Base-by-base conservation (phyloP, 495 filamentous ascomycete species). In the Podospora pseudocomata region DNA sequence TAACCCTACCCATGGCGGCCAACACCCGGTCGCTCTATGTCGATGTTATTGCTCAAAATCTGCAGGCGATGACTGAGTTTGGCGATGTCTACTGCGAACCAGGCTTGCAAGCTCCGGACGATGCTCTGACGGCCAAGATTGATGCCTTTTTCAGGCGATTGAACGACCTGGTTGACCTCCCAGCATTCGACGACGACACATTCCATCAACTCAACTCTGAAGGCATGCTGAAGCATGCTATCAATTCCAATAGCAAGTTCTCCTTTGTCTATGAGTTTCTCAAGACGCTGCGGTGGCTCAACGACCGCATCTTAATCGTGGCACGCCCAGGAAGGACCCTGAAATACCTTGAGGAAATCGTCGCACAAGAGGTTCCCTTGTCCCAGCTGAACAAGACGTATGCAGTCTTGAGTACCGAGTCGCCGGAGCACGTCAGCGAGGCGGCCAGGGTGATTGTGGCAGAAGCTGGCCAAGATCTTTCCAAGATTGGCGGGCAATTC, bases 231-330 rank as follows among this genome's bases (percentile, higher is more conserved):
- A 82, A 77, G 63, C 78, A 83, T 32, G 74, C 78, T 4, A 73
- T 76, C 32, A 70, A 71, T 19, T 78, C 80, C 2, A 83, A 84
- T 72, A 72, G 74, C 65, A 85, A 85, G 56, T 82, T 81, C 60
- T 76, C 75, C 1, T 85, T 84, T 20, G 66, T 82, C 7, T 76
- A 76, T n/a, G 82, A 83, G 67, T 71, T 84, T 11, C 70, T 85
- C 11, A 63, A 71, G 9, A 54, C 56, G 4, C 27, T 82, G 16
- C 66, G 68, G n/a, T 74, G 74, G 30, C 69, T 75, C 59, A 70
- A 79, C 30, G 70, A 68, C 54, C 79, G 75, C 28, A 68, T 84
- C 49, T 61, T 84, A 18, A 77, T 85, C 20, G 20, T 85, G n/a
- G 78, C 72, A 4, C 79, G 75, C 1, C 74, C 79, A 2, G 80